Percentiles rank a stretch among this genome's conserved stretches.
Evolutionary conservation across 2,329 filamentous ascomycete species (phyloP).

Genomic region (Penicillium frequentans): DNA sequence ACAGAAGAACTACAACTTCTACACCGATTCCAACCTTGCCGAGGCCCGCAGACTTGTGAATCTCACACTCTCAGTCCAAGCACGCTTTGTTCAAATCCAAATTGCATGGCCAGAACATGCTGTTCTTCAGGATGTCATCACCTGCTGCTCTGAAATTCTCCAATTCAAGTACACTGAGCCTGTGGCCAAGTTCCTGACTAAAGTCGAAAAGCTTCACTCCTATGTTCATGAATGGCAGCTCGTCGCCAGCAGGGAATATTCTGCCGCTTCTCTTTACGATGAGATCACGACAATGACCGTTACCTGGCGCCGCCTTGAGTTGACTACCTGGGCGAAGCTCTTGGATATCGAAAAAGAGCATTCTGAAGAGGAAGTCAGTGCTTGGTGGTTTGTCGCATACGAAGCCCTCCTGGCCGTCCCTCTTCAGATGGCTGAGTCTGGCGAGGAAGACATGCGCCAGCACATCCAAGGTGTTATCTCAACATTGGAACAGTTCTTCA

Average conservation of each 20-base stretch:
- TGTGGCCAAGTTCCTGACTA: conserved; percentile 79
- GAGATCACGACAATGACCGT: conserved; percentile 78
- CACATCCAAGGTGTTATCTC: conserved; percentile 71
- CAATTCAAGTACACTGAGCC: conserved; percentile 77
- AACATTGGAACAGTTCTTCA: conserved; percentile 77
- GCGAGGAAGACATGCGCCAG: conserved; percentile 58
- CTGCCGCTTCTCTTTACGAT: conserved; percentile 69
- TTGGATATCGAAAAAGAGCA: conserved; percentile 81
- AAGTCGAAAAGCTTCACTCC: conserved; percentile 81
- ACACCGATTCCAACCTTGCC: conserved; percentile 73
- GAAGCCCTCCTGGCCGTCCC: conserved; percentile 81
- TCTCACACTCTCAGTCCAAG: conserved; percentile 67
- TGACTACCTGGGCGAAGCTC: conserved; percentile 86
- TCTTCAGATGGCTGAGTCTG: conserved; percentile 61
- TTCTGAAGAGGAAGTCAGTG: conserved; percentile 73
- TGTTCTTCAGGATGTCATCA: conserved; percentile 75
- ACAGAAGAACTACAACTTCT: conserved; percentile 75
- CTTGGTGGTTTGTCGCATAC: conserved; percentile 97
- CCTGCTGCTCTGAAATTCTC: conserved; percentile 72
- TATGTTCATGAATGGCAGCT: conserved; percentile 93
- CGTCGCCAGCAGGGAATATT: conserved; percentile 80
- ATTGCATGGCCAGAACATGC: conserved; percentile 69
- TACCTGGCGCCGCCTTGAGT: conserved; percentile 84
- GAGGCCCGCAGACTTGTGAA: conserved; percentile 73
- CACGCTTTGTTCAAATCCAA: conserved; percentile 70